A percentile compares a stretch with the other conserved stretches of the same genome.
Evolutionary conservation across 139 green algal species (phyloP).

Genomic region (Chlamydomonas schloesseri): DNA sequence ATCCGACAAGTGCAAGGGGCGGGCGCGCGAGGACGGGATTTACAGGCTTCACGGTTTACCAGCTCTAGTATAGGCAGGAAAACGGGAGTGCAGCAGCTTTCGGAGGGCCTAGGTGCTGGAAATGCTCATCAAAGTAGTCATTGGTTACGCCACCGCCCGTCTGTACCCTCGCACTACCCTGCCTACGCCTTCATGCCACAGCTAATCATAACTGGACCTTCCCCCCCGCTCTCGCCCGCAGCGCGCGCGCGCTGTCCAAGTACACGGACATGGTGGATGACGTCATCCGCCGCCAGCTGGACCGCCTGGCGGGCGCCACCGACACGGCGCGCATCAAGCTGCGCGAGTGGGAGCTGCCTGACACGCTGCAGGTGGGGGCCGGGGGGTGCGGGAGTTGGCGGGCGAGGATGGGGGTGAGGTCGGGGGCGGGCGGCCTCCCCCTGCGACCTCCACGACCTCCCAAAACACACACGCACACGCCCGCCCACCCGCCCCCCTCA

Average conservation of each 20-base stretch:
- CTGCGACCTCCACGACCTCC: neutral
- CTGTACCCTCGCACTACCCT: too few species aligned
- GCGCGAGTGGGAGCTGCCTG: conserved; percentile 68
- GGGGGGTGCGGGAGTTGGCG: neutral
- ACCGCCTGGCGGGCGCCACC: conserved; percentile 76
- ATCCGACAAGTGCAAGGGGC: too few species aligned
- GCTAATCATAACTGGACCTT: neutral
- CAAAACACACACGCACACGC: neutral
- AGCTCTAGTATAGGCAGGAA: too few species aligned
- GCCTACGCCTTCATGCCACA: neutral
- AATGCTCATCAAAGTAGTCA: too few species aligned
- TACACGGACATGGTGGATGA: conserved; percentile 93
- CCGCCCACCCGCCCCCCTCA: neutral
- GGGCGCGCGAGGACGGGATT: too few species aligned
- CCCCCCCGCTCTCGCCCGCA: conserved; percentile 55
- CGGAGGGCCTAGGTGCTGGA: too few species aligned
- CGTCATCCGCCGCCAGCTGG: conserved; percentile 73
- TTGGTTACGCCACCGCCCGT: too few species aligned
- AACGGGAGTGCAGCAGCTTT: too few species aligned
- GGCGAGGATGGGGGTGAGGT: neutral
- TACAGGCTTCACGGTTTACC: too few species aligned
- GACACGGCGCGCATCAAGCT: conserved; percentile 87
- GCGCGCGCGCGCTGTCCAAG: conserved; percentile 80
- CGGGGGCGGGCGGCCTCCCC: too few species aligned
- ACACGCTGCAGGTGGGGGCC: conserved; percentile 66